Base-by-base conservation (phyloP, 768 basidiomycete species). In the Ephemerocybe angulata region DNA sequence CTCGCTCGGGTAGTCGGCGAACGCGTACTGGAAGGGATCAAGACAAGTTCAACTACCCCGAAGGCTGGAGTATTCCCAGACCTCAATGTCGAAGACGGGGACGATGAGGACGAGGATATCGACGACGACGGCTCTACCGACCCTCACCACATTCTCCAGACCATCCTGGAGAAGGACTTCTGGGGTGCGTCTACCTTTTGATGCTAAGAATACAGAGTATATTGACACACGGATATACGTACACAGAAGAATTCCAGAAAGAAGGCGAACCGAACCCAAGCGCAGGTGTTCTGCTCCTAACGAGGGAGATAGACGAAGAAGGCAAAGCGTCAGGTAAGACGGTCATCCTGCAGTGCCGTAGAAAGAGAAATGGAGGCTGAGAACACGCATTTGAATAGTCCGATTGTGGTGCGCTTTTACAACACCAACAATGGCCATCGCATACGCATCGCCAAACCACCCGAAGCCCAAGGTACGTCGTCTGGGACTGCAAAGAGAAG, bases 371-470 rank as follows among this genome's bases (percentile, higher is more conserved):
- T n/a, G n/a, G 29, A 19, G 31, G 15, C 5, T 33, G 22, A 38
- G 31, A 33, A 37, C 33, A 43, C 19, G 52, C n/a, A 30, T 11
- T 31, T 22, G 28, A 25, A 6, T 38, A 88, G 89, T 79, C 28
- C 82, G 87, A 30, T 68, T 91, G 33, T 92, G 88, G 87, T 91
- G 90, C 63, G 88, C 83, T 37, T 93, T 92, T 69, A 92, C 90
- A 6, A 86, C 90, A 24, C 75, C 82, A 19, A 88, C 86, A 65
- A 90, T 93, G 88, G 87, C 90, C 0, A 74, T 92, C 52, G 88
- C 80, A 28, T 90, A 86, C 61, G 81, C 80, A 17, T 83, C 86
- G 17, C 76, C 82, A 30, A 61, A 63, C 38, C 69, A 76, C 51
- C 73, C 76, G 17, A 80, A 75, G 59, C 82, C 86, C 24, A 85